Evolutionary conservation across 805 yeast genomes (phyloP).

Genomic region (Komagataella ulmi): DNA sequence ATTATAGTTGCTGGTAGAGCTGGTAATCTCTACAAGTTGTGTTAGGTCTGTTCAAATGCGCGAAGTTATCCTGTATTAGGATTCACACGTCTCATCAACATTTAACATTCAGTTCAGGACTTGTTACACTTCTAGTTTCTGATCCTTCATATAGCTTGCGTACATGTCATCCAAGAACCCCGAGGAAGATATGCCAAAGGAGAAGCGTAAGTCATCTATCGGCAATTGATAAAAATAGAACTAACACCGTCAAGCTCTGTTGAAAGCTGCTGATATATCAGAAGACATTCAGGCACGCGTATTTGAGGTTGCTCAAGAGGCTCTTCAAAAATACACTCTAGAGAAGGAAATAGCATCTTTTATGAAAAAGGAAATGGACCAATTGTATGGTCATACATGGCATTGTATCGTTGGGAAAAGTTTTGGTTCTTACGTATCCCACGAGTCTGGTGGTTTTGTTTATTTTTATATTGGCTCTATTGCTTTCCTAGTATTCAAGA

Average conservation of each 20-base stretch:
- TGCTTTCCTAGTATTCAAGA: conserved; percentile 60
- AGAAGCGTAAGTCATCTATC: not conserved
- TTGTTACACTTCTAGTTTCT: not conserved
- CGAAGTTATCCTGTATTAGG: not conserved
- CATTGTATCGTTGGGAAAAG: conserved; percentile 72
- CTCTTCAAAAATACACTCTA: conserved; percentile 26
- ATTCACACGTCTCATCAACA: not conserved
- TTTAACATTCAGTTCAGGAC: not conserved
- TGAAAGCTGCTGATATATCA: conserved; percentile 18
- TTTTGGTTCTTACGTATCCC: conserved; percentile 71
- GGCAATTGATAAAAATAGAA: not conserved
- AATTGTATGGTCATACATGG: conserved; percentile 59
- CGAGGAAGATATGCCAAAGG: not conserved
- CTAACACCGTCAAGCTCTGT: conserved; percentile 7
- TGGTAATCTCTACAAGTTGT: not conserved
- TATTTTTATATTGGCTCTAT: conserved; percentile 59
- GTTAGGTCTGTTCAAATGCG: not conserved
- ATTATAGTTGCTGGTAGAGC: not conserved
- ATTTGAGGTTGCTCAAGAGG: conserved; percentile 30
- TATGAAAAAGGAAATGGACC: conserved; percentile 54
- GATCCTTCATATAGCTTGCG: not conserved
- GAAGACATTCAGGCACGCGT: conserved; percentile 39
- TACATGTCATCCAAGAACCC: not conserved
- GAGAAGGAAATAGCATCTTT: conserved; percentile 55
- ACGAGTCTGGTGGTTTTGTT: conserved; percentile 55